A percentile compares a stretch with the other conserved stretches of the same genome.
Conservation (phyloP, 805 yeast genomes). For the Sungouiozyma ichnusensis region DNA sequence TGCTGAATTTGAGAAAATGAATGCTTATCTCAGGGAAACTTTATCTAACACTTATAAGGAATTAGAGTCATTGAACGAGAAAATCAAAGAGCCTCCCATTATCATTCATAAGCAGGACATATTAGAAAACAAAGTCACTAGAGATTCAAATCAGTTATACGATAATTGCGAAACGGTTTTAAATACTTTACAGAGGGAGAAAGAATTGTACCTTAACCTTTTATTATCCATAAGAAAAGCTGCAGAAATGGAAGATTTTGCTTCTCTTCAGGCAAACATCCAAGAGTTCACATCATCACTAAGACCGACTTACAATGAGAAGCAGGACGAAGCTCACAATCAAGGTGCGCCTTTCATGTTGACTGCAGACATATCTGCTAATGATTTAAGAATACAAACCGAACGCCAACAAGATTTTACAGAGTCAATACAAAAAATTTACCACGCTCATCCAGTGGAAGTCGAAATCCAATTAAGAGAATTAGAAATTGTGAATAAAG, state of each 20-base stretch:
- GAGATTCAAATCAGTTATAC: not conserved
- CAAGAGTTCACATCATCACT: not conserved
- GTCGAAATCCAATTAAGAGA: not conserved
- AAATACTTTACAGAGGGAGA: not conserved
- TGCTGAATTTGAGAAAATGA: constrained; percentile 20
- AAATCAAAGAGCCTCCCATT: too few species aligned
- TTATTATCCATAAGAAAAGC: not conserved
- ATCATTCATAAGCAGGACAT: not conserved
- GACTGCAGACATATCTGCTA: not conserved
- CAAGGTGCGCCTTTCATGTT: not conserved
- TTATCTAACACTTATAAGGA: not conserved
- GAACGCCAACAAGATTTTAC: not conserved
- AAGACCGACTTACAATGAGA: not conserved
- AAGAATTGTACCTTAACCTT: not conserved
- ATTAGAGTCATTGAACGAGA: not conserved
- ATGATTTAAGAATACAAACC: not conserved
- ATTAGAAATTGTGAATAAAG: not conserved
- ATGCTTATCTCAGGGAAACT: not conserved
- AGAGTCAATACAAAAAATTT: not conserved
- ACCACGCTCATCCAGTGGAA: not conserved
- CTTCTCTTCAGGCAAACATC: not conserved
- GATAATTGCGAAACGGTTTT: not conserved
- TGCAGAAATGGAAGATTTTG: not conserved
- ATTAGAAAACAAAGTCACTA: not conserved
- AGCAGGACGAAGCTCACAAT: not conserved